Conservation (phyloP, 1,284 basidiomycete genomes). For the Prillingera fragicola region DNA sequence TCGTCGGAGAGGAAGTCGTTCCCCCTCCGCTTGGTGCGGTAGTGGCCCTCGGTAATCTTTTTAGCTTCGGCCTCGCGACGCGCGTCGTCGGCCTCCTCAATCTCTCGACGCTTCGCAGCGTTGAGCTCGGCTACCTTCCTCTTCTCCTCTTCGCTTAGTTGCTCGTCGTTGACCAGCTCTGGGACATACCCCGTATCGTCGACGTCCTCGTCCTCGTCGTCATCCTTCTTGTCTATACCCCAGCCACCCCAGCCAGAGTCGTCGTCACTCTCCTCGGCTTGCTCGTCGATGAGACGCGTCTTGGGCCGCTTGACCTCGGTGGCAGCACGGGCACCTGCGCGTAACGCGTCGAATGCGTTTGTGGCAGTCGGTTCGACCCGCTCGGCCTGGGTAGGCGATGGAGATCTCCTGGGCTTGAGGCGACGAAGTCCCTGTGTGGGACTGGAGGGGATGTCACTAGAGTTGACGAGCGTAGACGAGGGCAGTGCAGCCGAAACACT, state of each 20-base stretch:
- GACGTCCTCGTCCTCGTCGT: conserved; percentile 29
- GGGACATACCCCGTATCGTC: conserved; percentile 30
- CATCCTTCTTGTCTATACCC: conserved; percentile 20
- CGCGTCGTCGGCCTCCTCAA: conserved; percentile 33
- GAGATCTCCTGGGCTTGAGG: neutral
- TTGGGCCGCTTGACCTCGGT: neutral
- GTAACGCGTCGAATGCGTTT: conserved; percentile 12
- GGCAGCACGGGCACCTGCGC: neutral
- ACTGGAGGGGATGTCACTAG: neutral
- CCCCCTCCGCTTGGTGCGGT: conserved; percentile 28
- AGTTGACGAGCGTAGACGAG: neutral
- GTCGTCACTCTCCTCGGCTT: conserved; percentile 51
- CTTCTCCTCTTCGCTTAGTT: conserved; percentile 26
- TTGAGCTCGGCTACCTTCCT: conserved; percentile 25
- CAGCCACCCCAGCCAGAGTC: conserved; percentile 32
- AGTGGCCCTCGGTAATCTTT: conserved; percentile 35
- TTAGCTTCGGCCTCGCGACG: conserved; percentile 32
- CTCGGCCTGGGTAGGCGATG: neutral
- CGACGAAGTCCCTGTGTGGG: conserved; percentile 1
- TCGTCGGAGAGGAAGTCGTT: conserved; percentile 34
- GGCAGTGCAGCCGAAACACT: neutral
- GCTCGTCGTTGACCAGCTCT: conserved; percentile 36
- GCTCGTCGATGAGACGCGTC: conserved; percentile 28
- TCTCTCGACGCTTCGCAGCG: conserved; percentile 32
- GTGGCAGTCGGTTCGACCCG: neutral